phyloP scores from a whole-genome alignment of 306 rosid genomes.

The Hippophae tibetana region DNA sequence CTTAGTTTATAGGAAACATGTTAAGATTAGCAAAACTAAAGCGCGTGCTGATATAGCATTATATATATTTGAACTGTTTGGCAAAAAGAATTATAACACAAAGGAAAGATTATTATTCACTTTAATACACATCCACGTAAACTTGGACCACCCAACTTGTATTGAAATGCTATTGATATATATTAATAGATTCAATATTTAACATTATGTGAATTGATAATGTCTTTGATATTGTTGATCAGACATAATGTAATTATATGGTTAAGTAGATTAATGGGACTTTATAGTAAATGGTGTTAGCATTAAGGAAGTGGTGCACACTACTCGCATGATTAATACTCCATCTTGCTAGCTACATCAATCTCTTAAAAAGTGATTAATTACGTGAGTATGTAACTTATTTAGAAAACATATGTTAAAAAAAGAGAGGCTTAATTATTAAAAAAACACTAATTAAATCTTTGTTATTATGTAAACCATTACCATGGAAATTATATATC shows the following conservation, averaged over 20 bases:
- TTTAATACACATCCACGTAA: not conserved
- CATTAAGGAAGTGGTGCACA: too few species aligned
- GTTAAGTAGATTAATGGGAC: too few species aligned
- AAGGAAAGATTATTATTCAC: not conserved
- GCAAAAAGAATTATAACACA: not conserved
- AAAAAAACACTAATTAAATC: too few species aligned
- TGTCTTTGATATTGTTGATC: slow-evolving; percentile 9
- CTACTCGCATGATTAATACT: too few species aligned
- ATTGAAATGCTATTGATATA: slow-evolving; percentile 5
- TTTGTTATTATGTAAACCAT: not conserved
- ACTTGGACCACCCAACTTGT: slow-evolving; percentile 2
- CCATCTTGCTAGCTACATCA: too few species aligned
- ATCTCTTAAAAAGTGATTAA: too few species aligned
- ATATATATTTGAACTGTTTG: not conserved
- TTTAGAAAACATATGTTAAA: too few species aligned
- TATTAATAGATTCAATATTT: not conserved
- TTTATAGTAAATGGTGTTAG: too few species aligned
- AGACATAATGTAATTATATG: slow-evolving; percentile 1
- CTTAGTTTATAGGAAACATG: not conserved
- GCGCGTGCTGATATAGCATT: slow-evolving; percentile 4
- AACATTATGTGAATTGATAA: not conserved
- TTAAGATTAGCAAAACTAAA: not conserved
- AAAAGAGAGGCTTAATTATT: too few species aligned
- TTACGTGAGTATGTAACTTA: too few species aligned
- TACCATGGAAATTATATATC: not conserved